Evolutionary conservation across 148 eudicot genomes (phyloP).

Genomic region (Spergularia marina): DNA sequence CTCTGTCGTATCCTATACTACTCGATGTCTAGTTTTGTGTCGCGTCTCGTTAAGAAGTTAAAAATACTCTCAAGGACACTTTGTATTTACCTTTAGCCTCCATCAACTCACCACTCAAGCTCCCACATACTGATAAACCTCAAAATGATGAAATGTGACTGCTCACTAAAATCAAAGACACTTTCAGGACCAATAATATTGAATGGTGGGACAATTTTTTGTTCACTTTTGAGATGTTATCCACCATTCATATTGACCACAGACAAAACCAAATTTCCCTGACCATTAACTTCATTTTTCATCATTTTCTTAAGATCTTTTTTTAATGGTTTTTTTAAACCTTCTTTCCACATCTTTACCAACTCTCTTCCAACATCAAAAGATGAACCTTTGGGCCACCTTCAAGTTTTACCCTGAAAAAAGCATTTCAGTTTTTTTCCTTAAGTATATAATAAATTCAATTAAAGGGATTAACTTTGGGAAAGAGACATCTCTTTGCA

Average conservation of each 20-base stretch:
- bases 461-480: neutral
- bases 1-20: neutral
- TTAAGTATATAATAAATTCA: no score
- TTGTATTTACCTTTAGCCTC: neutral
- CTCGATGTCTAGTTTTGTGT: neutral
- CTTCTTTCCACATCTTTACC: neutral
- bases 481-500: conserved; percentile 31
- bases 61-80: neutral
- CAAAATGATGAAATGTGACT: conserved; percentile 15
- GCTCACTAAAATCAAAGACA: conserved; percentile 15
- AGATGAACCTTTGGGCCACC: conserved; percentile 19
- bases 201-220: conserved; percentile 22
- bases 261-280: conserved; percentile 18
- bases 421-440: neutral
- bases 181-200: conserved; percentile 21
- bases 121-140: conserved; percentile 2
- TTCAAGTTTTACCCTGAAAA: conserved; percentile 1
- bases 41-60: neutral
- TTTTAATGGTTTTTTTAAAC: neutral
- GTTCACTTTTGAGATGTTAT: conserved; percentile 27
- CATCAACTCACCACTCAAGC: conserved; percentile 11
- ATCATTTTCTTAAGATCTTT: conserved; percentile 6
- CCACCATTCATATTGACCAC: conserved; percentile 25
- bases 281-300: conserved; percentile 13
- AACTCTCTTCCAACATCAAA: conserved; percentile 14